Evolutionary conservation across 1,284 basidiomycete species (phyloP).

Genomic region (Nidula niveotomentosa): DNA sequence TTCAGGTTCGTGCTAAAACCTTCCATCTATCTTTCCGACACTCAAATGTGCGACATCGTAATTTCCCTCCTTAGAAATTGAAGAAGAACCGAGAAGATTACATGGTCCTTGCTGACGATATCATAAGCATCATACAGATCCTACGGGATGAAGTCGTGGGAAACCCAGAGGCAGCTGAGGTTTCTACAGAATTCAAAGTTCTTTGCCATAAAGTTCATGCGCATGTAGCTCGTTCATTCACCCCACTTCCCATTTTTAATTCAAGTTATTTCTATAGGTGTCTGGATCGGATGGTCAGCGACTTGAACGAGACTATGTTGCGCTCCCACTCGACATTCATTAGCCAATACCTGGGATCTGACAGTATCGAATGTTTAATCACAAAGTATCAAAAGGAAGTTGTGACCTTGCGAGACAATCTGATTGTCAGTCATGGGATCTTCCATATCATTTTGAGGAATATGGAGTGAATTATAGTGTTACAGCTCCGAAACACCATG

Average conservation of each 20-base stretch:
- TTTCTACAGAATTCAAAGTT: background rate
- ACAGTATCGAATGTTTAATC: background rate
- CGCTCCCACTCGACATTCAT: background rate
- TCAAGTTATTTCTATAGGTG: background rate
- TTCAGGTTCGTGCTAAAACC: background rate
- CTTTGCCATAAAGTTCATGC: background rate
- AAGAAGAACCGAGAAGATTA: background rate
- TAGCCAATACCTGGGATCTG: background rate
- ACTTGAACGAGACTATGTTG: background rate
- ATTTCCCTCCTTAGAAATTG: background rate
- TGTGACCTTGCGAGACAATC: background rate
- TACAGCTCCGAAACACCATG: too few species aligned
- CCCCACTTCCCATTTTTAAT: background rate
- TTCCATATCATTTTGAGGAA: too few species aligned
- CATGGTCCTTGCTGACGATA: background rate
- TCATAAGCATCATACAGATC: background rate
- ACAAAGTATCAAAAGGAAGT: background rate
- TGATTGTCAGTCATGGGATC: background rate
- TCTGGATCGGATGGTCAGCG: background rate
- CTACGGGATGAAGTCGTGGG: background rate
- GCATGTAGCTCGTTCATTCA: background rate
- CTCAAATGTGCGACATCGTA: background rate
- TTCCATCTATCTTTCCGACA: too few species aligned
- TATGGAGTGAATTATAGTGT: too few species aligned
- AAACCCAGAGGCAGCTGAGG: background rate